phyloP scores from a whole-genome alignment of 2,329 filamentous ascomycete species.

The Lasiodiplodia citricola region DNA sequence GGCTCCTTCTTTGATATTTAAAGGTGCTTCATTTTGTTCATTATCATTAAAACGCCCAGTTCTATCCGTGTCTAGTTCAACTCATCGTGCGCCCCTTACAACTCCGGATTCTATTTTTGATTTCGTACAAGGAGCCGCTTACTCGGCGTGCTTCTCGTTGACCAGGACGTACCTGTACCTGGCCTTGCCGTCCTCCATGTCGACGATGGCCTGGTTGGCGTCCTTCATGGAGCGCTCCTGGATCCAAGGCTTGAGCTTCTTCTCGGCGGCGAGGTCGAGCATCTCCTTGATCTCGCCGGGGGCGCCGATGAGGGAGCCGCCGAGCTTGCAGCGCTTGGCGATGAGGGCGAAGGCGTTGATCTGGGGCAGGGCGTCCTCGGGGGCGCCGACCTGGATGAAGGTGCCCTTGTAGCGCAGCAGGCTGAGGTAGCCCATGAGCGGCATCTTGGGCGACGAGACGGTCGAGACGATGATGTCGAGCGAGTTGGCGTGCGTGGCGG shows the following conservation, averaged over 20 bases:
- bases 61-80: neutral
- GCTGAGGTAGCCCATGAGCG: conserved; percentile 64
- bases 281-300: conserved; percentile 66
- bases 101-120: neutral
- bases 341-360: conserved; percentile 66
- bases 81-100: neutral
- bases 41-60: neutral
- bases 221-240: conserved; percentile 63
- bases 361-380: conserved; percentile 61
- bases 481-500: conserved; percentile 52
- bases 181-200: conserved; percentile 62
- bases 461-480: conserved; percentile 67
- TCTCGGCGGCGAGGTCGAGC: conserved; percentile 64
- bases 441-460: conserved; percentile 65
- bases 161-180: conserved; percentile 50
- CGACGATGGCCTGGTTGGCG: conserved; percentile 62
- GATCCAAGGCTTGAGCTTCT: conserved; percentile 66
- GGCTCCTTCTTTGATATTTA: too few species aligned
- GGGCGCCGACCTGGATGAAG: conserved; percentile 70
- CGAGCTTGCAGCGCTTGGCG: conserved; percentile 56
- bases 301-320: conserved; percentile 56
- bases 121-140: neutral
- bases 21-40: neutral
- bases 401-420: conserved; percentile 65
- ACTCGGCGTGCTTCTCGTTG: conserved; percentile 37